Evolutionary conservation across 345 rosid species (phyloP).

Genomic region (Ceriops decandra): DNA sequence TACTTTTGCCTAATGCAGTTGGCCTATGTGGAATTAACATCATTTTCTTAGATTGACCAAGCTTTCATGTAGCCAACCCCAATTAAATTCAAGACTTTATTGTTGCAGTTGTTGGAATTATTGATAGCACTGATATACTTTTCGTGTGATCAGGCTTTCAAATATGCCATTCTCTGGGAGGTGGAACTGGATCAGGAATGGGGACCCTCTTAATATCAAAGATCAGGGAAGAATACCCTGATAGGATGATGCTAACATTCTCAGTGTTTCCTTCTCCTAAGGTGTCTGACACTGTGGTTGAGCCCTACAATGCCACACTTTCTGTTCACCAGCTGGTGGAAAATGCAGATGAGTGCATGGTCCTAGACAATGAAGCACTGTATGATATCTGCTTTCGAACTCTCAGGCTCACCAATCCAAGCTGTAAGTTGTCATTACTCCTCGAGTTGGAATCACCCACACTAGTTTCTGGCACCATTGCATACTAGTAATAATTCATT

Average conservation of each 20-base stretch:
- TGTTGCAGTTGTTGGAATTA: background rate
- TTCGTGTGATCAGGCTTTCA: constrained; percentile 40
- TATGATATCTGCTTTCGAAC: constrained; percentile 62
- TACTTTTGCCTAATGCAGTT: no score
- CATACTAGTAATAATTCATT: no score
- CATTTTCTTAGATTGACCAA: no score
- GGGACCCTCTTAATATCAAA: constrained; percentile 56
- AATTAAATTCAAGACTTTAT: background rate
- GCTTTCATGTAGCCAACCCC: no score
- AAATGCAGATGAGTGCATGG: constrained; percentile 66
- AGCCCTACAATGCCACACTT: constrained; percentile 58
- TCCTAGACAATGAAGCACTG: constrained; percentile 59
- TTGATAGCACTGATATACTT: background rate
- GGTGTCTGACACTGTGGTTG: constrained; percentile 63
- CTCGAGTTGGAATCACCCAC: no score
- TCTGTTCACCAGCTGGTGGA: constrained; percentile 63
- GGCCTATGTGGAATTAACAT: no score
- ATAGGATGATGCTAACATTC: constrained; percentile 59
- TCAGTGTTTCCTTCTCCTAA: constrained; percentile 61
- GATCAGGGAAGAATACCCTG: constrained; percentile 61
- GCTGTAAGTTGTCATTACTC: constrained; percentile 36
- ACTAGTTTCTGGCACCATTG: no score
- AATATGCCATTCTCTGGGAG: constrained; percentile 59
- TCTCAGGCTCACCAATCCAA: constrained; percentile 57
- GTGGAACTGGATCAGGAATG: constrained; percentile 65